Conservation (phyloP, 1,284 basidiomycete genomes). For the Heterobasidion occidentale region DNA sequence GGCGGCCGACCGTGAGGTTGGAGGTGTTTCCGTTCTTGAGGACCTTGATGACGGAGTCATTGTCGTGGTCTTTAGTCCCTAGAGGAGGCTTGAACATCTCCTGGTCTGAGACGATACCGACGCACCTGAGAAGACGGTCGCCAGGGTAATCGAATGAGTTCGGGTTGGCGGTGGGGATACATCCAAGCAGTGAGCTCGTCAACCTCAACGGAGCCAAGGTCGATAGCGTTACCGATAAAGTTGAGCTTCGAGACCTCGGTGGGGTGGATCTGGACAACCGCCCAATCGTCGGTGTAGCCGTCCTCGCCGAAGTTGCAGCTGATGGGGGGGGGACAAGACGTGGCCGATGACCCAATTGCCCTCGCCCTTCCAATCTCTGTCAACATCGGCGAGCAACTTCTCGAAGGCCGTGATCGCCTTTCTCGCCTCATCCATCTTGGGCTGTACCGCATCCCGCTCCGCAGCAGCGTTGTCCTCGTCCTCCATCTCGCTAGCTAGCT, state of each 20-base stretch:
- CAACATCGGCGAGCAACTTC: slow-evolving; percentile 13
- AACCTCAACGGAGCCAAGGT: slow-evolving; percentile 14
- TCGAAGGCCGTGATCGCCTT: slow-evolving; percentile 12
- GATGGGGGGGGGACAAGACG: slow-evolving; percentile 20
- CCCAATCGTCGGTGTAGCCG: slow-evolving; percentile 19
- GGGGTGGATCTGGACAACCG: slow-evolving; percentile 19
- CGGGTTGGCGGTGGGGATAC: slow-evolving; percentile 5
- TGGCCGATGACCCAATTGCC: slow-evolving; percentile 21
- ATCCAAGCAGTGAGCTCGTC: slow-evolving; percentile 7
- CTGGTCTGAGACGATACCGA: slow-evolving; percentile 15
- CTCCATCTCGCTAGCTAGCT: slow-evolving; percentile 3
- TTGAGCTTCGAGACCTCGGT: background rate
- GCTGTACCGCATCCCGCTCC: slow-evolving; percentile 5
- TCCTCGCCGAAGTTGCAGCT: slow-evolving; percentile 12
- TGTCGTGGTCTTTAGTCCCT: slow-evolving; percentile 18
- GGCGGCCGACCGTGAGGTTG: slow-evolving; percentile 24
- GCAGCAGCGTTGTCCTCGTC: slow-evolving; percentile 2
- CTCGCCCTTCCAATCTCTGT: slow-evolving; percentile 12
- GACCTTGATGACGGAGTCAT: slow-evolving; percentile 21
- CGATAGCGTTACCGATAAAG: slow-evolving; percentile 21
- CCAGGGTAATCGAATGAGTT: slow-evolving; percentile 10
- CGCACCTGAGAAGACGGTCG: slow-evolving; percentile 5
- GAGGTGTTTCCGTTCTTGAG: slow-evolving; percentile 25
- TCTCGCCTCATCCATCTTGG: slow-evolving; percentile 10
- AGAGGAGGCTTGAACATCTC: slow-evolving; percentile 19